These are phyloP conservation scores for Cercophora newfieldiana DNA, from an alignment of 495 filamentous ascomycete species.

Conservation along the genomic window DNA sequence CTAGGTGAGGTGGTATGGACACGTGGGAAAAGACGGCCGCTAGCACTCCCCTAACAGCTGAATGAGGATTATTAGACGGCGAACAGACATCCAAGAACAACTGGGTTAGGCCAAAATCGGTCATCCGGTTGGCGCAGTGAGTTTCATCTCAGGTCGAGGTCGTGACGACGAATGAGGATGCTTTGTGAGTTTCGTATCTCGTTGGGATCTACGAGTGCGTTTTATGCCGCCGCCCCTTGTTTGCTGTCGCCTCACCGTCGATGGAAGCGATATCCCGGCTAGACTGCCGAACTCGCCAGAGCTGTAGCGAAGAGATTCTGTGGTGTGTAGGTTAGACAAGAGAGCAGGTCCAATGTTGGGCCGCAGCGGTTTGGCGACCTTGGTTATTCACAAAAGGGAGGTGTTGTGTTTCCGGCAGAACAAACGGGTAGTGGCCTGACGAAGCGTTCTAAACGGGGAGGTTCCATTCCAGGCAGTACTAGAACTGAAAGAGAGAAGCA, in stretches of 20 bases:
- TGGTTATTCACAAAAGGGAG: not conserved
- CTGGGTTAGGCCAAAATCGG: slow-evolving; percentile 18
- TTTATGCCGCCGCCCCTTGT: slow-evolving; percentile 24
- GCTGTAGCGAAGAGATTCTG: not conserved
- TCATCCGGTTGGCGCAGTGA: slow-evolving; percentile 21
- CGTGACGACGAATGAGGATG: slow-evolving; percentile 12
- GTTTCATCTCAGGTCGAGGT: slow-evolving; percentile 28
- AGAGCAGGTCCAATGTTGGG: not conserved
- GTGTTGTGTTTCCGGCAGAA: no score
- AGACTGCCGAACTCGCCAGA: not conserved
- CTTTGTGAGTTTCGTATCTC: slow-evolving; percentile 27
- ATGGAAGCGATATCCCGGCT: not conserved
- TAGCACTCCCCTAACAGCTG: not conserved
- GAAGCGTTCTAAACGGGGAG: no score
- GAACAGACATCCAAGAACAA: slow-evolving; percentile 11
- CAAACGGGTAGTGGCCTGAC: no score
- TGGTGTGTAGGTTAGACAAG: not conserved
- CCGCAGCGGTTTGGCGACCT: not conserved
- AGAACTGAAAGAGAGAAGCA: no score
- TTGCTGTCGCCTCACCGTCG: not conserved
- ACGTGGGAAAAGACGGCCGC: slow-evolving; percentile 21
- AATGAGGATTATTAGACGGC: not conserved
- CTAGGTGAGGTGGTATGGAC: slow-evolving; percentile 22
- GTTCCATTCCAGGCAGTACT: no score
- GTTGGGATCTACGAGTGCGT: slow-evolving; percentile 23